Evolutionary conservation across 306 rosid genomes (phyloP), one percentile per base, ranked within the genome.

Genomic region (Biancaea sappan): DNA sequence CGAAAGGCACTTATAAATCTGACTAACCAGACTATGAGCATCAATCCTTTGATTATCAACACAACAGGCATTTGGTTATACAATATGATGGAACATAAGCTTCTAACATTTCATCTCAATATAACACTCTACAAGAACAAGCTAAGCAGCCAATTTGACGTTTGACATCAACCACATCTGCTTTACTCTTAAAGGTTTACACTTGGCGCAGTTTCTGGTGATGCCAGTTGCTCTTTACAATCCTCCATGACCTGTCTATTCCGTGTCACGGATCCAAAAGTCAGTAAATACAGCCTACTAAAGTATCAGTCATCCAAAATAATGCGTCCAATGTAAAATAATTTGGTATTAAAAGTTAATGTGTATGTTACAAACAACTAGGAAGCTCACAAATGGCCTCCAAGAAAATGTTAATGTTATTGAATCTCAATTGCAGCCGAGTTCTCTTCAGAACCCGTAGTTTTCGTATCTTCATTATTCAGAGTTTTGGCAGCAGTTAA

Each of bases 401-500:
- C 76, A 72, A 28, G 50, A 67, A 63, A 60, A 34, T 73, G 78
- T 53, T 57, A 58, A 44, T 61, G 65, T 63, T 73, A 79, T 47
- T 72, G 77, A 34, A 68, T 66, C 79, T 71, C 60, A 71, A 40
- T 69, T 21, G 73, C 72, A 47, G 83, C 84, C 56, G 83, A 54
- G 18, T 80, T 66, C 78, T 90, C 89, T 73, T 85, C 90, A 25
- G 71, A 76, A 71, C 84, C 86, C 44, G 87, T 79, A 68, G 91
- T 85, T 67, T 85, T 80, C 52, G 16, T 46, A 15, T 90, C 90
- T 73, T 87, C 90, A 26, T 70, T 72, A 71, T 84, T 86, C 46
- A 90, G 82, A 66, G 91, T 87, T 61, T 85, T 80, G 66, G 93
- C 96, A 32, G 97, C 98, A 70, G 82, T 18, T 50, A 50, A 19